Conservation (phyloP, 768 basidiomycete species). For the Pleurotus pulmonarius region DNA sequence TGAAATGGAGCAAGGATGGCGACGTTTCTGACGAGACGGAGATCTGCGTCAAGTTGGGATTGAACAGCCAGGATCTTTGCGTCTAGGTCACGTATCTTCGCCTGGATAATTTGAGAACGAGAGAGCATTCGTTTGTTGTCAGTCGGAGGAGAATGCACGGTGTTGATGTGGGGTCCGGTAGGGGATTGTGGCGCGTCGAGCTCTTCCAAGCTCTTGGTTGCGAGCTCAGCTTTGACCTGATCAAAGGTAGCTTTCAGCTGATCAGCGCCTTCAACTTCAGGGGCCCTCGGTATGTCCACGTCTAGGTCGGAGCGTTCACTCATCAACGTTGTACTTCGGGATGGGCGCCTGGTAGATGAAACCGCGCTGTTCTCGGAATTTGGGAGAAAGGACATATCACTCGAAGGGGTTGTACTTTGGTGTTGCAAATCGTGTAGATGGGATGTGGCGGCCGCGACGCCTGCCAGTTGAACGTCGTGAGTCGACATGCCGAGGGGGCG, state of each 20-base stretch:
- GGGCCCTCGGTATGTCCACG: conserved; percentile 42
- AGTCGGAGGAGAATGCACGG: conserved; percentile 10
- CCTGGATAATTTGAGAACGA: conserved; percentile 53
- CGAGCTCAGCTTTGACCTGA: conserved; percentile 82
- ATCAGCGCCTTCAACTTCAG: conserved; percentile 56
- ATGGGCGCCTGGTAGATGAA: conserved; percentile 16
- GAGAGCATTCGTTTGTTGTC: conserved; percentile 36
- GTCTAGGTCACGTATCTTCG: conserved; percentile 66
- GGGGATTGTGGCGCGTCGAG: conserved; percentile 15
- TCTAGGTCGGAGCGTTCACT: conserved; percentile 28
- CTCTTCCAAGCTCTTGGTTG: conserved; percentile 36
- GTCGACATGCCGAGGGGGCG: conserved; percentile 67
- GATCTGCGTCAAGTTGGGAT: conserved; percentile 58
- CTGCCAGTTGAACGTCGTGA: conserved; percentile 71
- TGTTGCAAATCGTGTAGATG: conserved; percentile 69
- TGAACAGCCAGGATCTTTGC: conserved; percentile 49
- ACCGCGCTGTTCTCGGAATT: conserved; percentile 18
- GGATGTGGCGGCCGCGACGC: conserved; percentile 82
- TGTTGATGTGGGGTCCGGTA: conserved; percentile 2
- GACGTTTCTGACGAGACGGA: conserved; percentile 78
- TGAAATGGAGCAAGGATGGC: conserved; percentile 87
- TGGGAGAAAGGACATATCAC: conserved; percentile 39
- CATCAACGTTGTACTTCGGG: conserved; percentile 25
- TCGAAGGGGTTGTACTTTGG: conserved; percentile 31
- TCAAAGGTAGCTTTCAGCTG: conserved; percentile 73